Base-by-base conservation (phyloP, 805 yeast genomes). In the Candida xyloterini region DNA sequence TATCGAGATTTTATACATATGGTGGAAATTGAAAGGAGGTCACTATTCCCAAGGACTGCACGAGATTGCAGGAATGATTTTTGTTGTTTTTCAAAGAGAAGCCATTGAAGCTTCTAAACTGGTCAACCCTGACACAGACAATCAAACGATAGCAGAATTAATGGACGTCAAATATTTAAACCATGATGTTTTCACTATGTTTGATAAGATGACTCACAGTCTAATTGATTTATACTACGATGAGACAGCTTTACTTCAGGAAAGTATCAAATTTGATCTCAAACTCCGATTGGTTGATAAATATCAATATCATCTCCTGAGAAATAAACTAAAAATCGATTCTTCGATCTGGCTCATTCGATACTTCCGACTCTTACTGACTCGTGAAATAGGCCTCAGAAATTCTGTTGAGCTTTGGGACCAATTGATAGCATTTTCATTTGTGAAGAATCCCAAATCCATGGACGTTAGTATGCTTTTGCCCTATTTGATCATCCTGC, bases 341-440 rank as follows among this genome's bases (percentile, higher is more conserved):
- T 66, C 76, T 2, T 74, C 74, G 37, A 62, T 76, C 30, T 76
- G 81, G 81, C 61, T 74, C 18, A 70, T 76, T n/a, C 52, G 81
- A 30, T 76, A 70, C 55, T 65, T 71, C 21, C 55, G 80, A 18
- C 57, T 76, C 25, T 44, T 75, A 3, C 56, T 74, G 13, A 58
- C 69, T 6, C 56, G 81, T 36, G 81, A 76, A 46, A 52, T 76
- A 21, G 78, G 76, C 1, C 40, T 65, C 7, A 41, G 39, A 3
- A 50, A 57, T 14, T 56, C 69, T 0, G 57, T 68, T 15, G 50
- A 59, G 18, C 51, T 73, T 15, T 76, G 81, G 81, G 81, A 76
- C 51, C 71, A 71, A 41, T 47, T 76, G 15, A 65, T 73, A 10
- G 46, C 59, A 3, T 61, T 59, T 40, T 58, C 55, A 9, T 51